A percentile compares a stretch with the other conserved stretches of the same genome.
Conservation (phyloP, 2,329 filamentous ascomycete species). For the Paecilomyces fulvus region DNA sequence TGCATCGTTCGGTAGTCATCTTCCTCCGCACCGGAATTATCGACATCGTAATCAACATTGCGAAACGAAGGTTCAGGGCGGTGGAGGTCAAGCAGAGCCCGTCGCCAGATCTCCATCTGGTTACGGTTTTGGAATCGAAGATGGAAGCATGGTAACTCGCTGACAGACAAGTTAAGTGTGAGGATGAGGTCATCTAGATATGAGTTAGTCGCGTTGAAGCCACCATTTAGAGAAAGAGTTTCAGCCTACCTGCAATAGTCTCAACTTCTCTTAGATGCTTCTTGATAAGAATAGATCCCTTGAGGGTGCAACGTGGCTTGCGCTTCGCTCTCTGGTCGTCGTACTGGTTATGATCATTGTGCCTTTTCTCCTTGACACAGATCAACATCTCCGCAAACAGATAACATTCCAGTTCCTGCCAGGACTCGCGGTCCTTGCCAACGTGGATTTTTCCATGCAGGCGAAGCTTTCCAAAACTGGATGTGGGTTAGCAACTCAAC, state of each 20-base stretch:
- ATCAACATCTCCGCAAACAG: slow-evolving; percentile 99
- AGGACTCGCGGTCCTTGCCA: slow-evolving; percentile 90
- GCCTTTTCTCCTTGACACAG: slow-evolving; percentile 96
- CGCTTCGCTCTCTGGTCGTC: slow-evolving; percentile 47
- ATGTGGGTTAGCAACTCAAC: not conserved
- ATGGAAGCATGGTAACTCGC: slow-evolving; percentile 88
- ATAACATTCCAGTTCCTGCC: slow-evolving; percentile 97
- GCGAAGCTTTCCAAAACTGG: slow-evolving; percentile 80
- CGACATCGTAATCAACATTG: slow-evolving; percentile 69
- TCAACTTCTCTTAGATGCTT: slow-evolving; percentile 94
- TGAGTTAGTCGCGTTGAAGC: not conserved
- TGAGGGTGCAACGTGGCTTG: slow-evolving; percentile 75
- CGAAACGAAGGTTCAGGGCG: slow-evolving; percentile 53
- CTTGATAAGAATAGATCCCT: slow-evolving; percentile 96
- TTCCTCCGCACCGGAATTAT: slow-evolving; percentile 76
- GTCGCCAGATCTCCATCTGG: slow-evolving; percentile 84
- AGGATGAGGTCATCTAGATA: slow-evolving; percentile 66
- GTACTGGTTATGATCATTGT: slow-evolving; percentile 52
- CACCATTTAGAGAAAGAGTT: not conserved
- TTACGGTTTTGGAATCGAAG: slow-evolving; percentile 71
- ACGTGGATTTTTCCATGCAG: slow-evolving; percentile 85
- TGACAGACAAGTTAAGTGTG: slow-evolving; percentile 82
- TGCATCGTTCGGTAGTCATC: slow-evolving; percentile 63
- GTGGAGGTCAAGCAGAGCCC: slow-evolving; percentile 76
- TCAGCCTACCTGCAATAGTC: slow-evolving; percentile 37